Evolutionary conservation across 2,329 filamentous ascomycete species (phyloP).

Genomic region (Coniella lustricola): DNA sequence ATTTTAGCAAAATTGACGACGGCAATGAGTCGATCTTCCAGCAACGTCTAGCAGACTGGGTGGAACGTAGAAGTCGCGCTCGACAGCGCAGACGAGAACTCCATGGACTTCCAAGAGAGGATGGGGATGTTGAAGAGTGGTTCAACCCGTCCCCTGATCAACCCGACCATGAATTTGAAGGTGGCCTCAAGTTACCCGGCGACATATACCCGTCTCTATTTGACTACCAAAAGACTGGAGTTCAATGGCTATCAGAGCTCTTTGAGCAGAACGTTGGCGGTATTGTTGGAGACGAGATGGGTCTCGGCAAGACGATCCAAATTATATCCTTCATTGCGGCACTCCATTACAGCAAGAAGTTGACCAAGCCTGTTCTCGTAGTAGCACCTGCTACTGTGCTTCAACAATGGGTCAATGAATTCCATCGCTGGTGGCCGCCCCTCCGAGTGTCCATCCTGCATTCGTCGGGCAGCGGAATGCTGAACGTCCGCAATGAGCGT

Average conservation of each 20-base stretch:
- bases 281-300: constrained; percentile 97
- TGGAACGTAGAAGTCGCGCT: constrained; percentile 41
- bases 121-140: constrained; percentile 58
- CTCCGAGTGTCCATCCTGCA: constrained; percentile 91
- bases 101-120: constrained; percentile 20
- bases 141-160: constrained; percentile 79
- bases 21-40: constrained; percentile 81
- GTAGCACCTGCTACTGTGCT: constrained; percentile 92
- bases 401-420: constrained; percentile 97
- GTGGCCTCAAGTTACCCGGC: constrained; percentile 74
- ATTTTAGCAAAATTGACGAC: constrained; percentile 66
- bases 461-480: constrained; percentile 92
- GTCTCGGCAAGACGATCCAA: constrained; percentile 79
- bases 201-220: constrained; percentile 91
- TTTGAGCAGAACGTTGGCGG: constrained; percentile 86
- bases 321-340: constrained; percentile 75
- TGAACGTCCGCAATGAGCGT: constrained; percentile 66
- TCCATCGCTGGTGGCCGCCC: constrained; percentile 99
- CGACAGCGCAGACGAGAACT: constrained; percentile 29
- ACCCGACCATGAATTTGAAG: constrained; percentile 67
- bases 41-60: constrained; percentile 68
- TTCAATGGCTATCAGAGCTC: constrained; percentile 92
- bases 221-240: constrained; percentile 93
- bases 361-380: constrained; percentile 79
- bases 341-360: constrained; percentile 81